Evolutionary conservation across 1,284 basidiomycete genomes (phyloP).

Genomic region (Austropuccinia psidii): DNA sequence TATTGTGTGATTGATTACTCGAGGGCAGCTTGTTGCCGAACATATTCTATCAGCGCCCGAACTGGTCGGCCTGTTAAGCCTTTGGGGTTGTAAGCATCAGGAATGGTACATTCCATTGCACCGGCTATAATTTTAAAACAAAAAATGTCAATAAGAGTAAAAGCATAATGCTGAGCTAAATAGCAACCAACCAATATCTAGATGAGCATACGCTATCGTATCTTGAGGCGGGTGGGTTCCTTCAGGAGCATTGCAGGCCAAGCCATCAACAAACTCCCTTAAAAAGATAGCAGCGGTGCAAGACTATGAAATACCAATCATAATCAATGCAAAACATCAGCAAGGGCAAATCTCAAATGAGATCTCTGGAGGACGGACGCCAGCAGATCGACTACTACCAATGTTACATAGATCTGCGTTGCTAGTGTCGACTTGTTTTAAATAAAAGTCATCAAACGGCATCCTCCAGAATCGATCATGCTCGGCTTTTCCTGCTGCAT

Average conservation of each 20-base stretch:
- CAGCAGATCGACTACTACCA: constrained; percentile 64
- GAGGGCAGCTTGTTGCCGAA: too few relatives aligned
- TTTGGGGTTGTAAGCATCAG: constrained; percentile 22
- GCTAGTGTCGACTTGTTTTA: constrained; percentile 62
- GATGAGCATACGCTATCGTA: constrained; percentile 30
- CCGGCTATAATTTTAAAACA: background rate
- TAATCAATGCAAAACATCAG: too few relatives aligned
- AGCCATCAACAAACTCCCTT: constrained; percentile 50
- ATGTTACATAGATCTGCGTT: constrained; percentile 73
- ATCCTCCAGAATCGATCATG: constrained; percentile 55
- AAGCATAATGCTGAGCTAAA: background rate
- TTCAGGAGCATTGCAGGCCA: constrained; percentile 33
- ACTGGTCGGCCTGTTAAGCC: constrained; percentile 27
- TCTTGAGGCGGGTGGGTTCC: constrained; percentile 13
- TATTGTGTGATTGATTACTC: too few relatives aligned
- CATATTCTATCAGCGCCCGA: constrained; percentile 32
- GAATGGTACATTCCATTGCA: constrained; percentile 31
- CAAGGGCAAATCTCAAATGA: too few relatives aligned
- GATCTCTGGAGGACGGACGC: constrained; percentile 49
- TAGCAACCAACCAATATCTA: constrained; percentile 35
- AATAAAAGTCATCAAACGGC: constrained; percentile 65
- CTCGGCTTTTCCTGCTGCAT: constrained; percentile 63
- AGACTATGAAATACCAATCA: too few relatives aligned
- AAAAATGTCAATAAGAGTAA: background rate
- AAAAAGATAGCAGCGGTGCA: constrained; percentile 82